Evolutionary conservation across 306 rosid genomes (phyloP).

Genomic region (Sicyos edulis): DNA sequence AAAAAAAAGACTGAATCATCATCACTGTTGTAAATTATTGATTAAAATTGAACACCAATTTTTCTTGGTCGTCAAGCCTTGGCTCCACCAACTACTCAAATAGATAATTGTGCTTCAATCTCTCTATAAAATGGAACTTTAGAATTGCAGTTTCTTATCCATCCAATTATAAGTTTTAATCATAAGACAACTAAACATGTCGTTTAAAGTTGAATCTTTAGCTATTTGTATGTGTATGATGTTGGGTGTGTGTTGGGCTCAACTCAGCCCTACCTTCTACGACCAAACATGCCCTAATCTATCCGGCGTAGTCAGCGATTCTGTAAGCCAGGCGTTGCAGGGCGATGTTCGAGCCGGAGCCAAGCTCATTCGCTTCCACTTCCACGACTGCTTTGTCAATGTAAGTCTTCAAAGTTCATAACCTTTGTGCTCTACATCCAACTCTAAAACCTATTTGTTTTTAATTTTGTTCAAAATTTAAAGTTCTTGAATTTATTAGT

Average conservation of each 20-base stretch:
- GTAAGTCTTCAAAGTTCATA: constrained; percentile 2
- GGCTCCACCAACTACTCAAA: too few species aligned
- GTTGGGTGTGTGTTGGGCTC: constrained; percentile 20
- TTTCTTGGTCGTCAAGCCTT: background rate
- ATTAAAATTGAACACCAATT: background rate
- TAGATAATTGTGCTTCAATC: background rate
- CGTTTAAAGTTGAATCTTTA: background rate
- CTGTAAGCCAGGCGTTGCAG: constrained; percentile 18
- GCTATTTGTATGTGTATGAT: background rate
- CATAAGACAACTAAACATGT: background rate
- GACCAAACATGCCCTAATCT: constrained; percentile 22
- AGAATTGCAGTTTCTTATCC: background rate
- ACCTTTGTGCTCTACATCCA: background rate
- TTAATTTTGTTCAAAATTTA: too few species aligned
- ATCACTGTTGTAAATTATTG: background rate
- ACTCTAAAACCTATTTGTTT: background rate
- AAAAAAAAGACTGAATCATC: background rate
- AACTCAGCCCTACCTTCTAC: constrained; percentile 26
- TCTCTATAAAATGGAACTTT: background rate
- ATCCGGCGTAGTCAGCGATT: constrained; percentile 15
- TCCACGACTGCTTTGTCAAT: constrained; percentile 33
- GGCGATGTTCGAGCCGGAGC: constrained; percentile 31
- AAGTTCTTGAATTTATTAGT: background rate
- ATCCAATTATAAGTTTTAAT: background rate
- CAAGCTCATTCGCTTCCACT: constrained; percentile 34